Conservation (phyloP, 2,329 filamentous ascomycete genomes). For the Colletotrichum sp. region DNA sequence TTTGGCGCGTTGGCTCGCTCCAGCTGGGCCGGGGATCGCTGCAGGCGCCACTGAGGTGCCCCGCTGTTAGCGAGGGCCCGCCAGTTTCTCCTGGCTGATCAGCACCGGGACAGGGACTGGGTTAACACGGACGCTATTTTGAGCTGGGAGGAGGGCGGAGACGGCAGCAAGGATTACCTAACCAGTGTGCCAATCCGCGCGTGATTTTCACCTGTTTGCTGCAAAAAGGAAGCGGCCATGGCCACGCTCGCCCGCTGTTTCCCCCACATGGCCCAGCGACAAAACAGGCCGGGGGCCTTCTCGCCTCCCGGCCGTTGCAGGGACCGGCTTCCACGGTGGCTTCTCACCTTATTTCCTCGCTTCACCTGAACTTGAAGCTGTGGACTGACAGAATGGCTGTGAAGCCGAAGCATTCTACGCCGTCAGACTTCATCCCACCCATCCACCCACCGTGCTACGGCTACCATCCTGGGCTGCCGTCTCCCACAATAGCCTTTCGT, state of each 20-base stretch:
- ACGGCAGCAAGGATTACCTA: not conserved
- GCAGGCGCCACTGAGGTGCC: conserved; percentile 1
- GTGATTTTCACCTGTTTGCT: not conserved
- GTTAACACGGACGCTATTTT: conserved; percentile 8
- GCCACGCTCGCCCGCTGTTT: not conserved
- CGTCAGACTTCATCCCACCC: not conserved
- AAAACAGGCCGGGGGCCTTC: not conserved
- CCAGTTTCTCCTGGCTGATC: not conserved
- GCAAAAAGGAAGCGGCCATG: not conserved
- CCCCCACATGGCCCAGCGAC: not conserved
- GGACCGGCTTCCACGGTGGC: not conserved
- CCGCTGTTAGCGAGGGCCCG: conserved; percentile 6
- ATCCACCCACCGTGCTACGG: not conserved
- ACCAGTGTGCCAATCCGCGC: not conserved
- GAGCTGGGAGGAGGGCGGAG: not conserved
- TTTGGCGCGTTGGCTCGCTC: not conserved
- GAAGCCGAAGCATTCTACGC: not conserved
- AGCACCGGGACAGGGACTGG: conserved; percentile 1
- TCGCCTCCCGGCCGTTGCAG: not conserved
- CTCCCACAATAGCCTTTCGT: not conserved
- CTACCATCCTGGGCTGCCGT: too few species aligned
- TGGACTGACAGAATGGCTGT: not conserved
- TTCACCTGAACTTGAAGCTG: conserved; percentile 18
- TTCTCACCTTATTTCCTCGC: not conserved
- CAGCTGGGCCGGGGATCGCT: conserved; percentile 7